A percentile compares a stretch with the other conserved stretches of the same genome.
Conservation (phyloP, 192 early-diverging fungal species). For the Podila epicladia region DNA sequence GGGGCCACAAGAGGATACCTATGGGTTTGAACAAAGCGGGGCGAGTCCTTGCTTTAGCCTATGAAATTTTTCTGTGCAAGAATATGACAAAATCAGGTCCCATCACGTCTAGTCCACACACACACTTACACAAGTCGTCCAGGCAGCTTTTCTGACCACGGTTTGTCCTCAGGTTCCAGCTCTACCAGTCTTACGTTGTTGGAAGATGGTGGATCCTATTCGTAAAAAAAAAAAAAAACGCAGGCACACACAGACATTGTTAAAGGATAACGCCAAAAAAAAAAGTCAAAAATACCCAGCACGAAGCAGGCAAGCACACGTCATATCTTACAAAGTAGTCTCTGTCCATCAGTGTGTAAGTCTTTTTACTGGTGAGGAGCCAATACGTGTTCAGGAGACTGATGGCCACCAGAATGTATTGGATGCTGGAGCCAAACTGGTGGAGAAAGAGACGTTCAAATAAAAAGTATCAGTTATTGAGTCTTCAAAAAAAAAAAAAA, state of each 20-base stretch:
- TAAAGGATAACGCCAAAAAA: no score
- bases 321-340: neutral
- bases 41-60: no score
- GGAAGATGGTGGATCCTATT: slow-evolving; percentile 15
- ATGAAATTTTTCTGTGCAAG: neutral
- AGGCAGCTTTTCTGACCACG: slow-evolving; percentile 33
- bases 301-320: neutral
- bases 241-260: neutral
- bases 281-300: no score
- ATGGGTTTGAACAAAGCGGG: neutral
- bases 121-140: slow-evolving; percentile 23
- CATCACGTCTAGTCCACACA: neutral
- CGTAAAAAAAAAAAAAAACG: neutral
- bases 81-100: neutral
- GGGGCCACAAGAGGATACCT: slow-evolving; percentile 28
- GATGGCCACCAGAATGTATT: slow-evolving; percentile 31
- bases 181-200: slow-evolving; percentile 22
- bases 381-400: slow-evolving; percentile 33
- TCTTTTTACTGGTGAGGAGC: slow-evolving; percentile 48
- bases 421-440: slow-evolving; percentile 15
- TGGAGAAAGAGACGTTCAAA: neutral
- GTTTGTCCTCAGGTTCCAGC: slow-evolving; percentile 14
- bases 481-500: neutral
- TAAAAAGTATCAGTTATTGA: neutral
- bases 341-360: slow-evolving; percentile 36